Base-by-base conservation (phyloP, 805 yeast genomes). In the Metschnikowia reukaufii region DNA sequence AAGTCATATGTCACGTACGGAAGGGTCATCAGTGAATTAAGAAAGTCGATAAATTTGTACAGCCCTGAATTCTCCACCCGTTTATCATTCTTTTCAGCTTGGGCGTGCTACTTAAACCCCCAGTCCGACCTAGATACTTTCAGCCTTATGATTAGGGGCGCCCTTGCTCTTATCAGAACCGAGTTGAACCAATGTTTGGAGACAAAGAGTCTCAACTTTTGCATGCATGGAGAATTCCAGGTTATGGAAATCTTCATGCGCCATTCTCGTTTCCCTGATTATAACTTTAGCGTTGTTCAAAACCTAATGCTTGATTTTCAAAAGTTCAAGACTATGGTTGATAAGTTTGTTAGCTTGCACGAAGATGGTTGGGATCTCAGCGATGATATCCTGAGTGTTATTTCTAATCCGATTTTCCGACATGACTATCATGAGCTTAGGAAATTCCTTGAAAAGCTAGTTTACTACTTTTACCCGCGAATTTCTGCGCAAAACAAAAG, bases 51-150 rank as follows among this genome's bases (percentile, higher is more conserved):
- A 20, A 56, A 57, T 15, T 47, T 52, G 17, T 56, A 62, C 36
- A 68, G 66, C 43, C 55, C 64, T 12, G 76, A 71, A 39, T 66
- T 59, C 44, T 67, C 75, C 2, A 64, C 72, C 4, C 63, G 65
- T 32, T 66, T 72, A 36, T 67, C 72, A 2, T 57, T 71, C 20
- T 63, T 65, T 42, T 60, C 71, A 4, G 63, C 72, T 3, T 68
- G 72, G 64, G 59, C 70, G 0, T 62, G 64, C 18, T 68, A 62
- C 44, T 55, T 70, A 35, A 66, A 70, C 42, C 53, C 63, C 17
- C 63, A 64, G 48, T 58, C 72, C 0, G 61, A 65, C 18, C 56
- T 66, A 18, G 62, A 63, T 12, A 68, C 76, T 0, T 55, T 64
- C n/a, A 50, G 63, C 23, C 54, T 69, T 20, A 60, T 71, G 61